Evolutionary conservation across 495 filamentous ascomycete genomes (phyloP).

Genomic region (Elasticomyces elasticus): DNA sequence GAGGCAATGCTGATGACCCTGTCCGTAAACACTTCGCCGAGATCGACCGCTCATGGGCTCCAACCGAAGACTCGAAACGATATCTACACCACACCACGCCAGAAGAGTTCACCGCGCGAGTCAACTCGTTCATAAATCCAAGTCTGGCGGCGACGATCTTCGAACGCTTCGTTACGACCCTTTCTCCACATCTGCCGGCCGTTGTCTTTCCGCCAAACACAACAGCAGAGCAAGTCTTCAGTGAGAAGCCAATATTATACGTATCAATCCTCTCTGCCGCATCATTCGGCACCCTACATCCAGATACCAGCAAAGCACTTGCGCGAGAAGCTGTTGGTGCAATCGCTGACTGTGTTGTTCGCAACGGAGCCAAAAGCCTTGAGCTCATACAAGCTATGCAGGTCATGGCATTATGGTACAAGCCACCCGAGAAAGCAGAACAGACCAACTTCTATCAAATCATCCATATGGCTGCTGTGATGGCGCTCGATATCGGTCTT

Average conservation of each 20-base stretch:
- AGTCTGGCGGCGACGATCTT: conserved; percentile 57
- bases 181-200: conserved; percentile 63
- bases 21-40: conserved; percentile 3
- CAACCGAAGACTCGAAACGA: conserved; percentile 8
- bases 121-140: conserved; percentile 51
- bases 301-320: conserved; percentile 35
- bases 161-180: conserved; percentile 54
- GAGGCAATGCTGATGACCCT: not conserved
- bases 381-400: conserved; percentile 78
- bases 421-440: conserved; percentile 69
- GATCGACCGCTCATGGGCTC: not conserved
- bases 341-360: conserved; percentile 64
- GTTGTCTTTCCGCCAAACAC: conserved; percentile 64
- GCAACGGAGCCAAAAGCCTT: conserved; percentile 70
- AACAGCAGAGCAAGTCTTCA: conserved; percentile 56
- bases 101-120: conserved; percentile 30
- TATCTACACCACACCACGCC: conserved; percentile 13
- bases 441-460: conserved; percentile 89
- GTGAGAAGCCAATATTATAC: conserved; percentile 67
- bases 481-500: conserved; percentile 83
- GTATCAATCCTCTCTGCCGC: conserved; percentile 64
- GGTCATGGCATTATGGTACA: conserved; percentile 68
- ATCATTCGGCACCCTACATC: conserved; percentile 36
- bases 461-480: conserved; percentile 69
- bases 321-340: conserved; percentile 60